These are phyloP conservation scores for Ambrosia trifida DNA, from an alignment of 129 eudicot species.

Conservation along the genomic window DNA sequence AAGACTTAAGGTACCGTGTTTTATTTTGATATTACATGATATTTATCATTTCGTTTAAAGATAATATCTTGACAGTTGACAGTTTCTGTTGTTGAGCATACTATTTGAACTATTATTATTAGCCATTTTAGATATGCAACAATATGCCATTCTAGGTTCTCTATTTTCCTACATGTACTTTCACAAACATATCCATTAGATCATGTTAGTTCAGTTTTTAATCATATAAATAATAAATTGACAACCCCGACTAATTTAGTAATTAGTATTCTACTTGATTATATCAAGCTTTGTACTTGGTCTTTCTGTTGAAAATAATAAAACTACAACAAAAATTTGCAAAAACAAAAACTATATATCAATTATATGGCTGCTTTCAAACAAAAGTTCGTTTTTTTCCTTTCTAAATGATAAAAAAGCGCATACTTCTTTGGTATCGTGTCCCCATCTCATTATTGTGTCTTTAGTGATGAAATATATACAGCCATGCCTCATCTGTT, in stretches of 20 bases:
- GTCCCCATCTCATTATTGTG: too few relatives aligned
- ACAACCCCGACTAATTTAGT: neutral
- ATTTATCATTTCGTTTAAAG: neutral
- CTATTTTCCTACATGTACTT: neutral
- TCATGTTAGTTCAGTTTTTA: neutral
- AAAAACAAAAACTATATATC: too few relatives aligned
- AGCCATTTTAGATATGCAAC: neutral
- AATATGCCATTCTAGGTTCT: neutral
- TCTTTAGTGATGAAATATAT: too few relatives aligned
- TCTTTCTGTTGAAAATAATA: too few relatives aligned
- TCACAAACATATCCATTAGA: neutral
- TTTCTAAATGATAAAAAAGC: too few relatives aligned
- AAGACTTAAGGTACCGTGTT: slow-evolving; percentile 59
- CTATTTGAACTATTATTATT: neutral
- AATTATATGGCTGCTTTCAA: too few relatives aligned
- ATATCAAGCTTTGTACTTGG: too few relatives aligned
- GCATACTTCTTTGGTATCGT: too few relatives aligned
- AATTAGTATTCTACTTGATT: neutral
- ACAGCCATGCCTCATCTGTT: too few relatives aligned
- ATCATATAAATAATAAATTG: neutral
- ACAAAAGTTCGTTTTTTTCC: too few relatives aligned
- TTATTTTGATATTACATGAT: neutral
- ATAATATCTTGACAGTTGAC: neutral
- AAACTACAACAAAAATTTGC: too few relatives aligned
- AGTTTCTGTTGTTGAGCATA: neutral